Evolutionary conservation across 164 flowering plant species (phyloP), one percentile per base, ranked within the genome.

Genomic region (Magnolia kwangsiensis): DNA sequence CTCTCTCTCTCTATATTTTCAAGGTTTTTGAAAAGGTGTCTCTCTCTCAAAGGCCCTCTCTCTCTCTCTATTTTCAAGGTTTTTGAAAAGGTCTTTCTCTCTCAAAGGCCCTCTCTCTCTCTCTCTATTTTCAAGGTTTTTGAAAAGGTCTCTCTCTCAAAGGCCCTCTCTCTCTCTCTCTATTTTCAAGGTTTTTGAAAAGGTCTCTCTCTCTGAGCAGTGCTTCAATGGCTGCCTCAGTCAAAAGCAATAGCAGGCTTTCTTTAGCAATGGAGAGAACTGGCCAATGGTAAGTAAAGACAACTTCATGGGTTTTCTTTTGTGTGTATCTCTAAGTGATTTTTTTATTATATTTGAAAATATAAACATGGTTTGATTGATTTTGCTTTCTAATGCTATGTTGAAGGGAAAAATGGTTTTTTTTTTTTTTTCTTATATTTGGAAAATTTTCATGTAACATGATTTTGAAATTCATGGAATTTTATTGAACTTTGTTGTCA

Each of bases 261-360:
- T 93, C 97, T 29, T 14, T 80, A 14, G 93, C 97, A 73, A 90
- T 90, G 95, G 92, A 92, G 80, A 91, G 98, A 76, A 95, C 97
- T 71, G 94, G 92, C 77, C 92, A 92, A 58, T 94, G 98, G 98
- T 94, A 87, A 69, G 61, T 65, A 37, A 8, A 58, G 61, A 14
- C 13, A 11, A 37, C 45, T 37, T 37, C 45, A 37, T 37, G 45
- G 45, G 45, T 3, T 9, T 16, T 55, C 13, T 55, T 55, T 55
- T 55, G 61, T 16, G 13, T 55, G 61, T 16, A 3, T 55, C 13
- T 55, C 2, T 13, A 11, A 55, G 8, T 55, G 61, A 11, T 55
- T 55, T 55, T 55, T 55, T 3, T 55, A 11, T 3, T 55, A 55
- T 16, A 14, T 55, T 55, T 55, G 61, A 55, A 55, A 55, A 55